Base-by-base conservation (phyloP, 2,329 filamentous ascomycete species). In the Neopestalotiopsis sp. region DNA sequence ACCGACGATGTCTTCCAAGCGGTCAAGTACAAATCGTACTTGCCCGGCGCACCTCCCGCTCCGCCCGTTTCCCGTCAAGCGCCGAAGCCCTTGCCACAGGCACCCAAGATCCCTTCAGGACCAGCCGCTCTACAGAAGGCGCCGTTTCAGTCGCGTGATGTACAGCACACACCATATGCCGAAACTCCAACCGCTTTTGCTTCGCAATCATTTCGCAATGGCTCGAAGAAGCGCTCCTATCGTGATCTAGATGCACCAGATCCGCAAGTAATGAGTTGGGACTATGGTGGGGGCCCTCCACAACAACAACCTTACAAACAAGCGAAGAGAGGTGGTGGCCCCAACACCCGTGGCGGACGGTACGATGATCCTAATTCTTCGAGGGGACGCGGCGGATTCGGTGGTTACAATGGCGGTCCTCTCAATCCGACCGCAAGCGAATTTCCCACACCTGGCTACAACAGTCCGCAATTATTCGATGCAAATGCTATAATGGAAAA, bases 1-100 rank as follows among this genome's bases (percentile, higher is more conserved):
- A 90, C 94, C 42, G 84, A 91, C 74, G 91, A 94, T 74, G 86
- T 95, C 24, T 91, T 95, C 75, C 80, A 87, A 65, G 88, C 89
- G 5, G 86, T 95, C 69, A 81, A 86, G 59, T 87, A 87, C 76
- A 91, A 88, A 75, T 85, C 86, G 5, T 92, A 90, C 76, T 76
- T 88, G 1, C 89, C 89, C 2, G 88, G 87, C 40, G 86, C 84
- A 53, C 79, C 79, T 56, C 83, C 83, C 61, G 81, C 84, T 24
- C 83, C 80, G 56, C 80, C 79, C 5, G 70, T 38, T 57, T 67
- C 59, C n/a, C 72, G 65, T 56, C 72, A 45, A 58, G 67, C 66
- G 58, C 68, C 69, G 30, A 28, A 30, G 14, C 34, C 40, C 10
- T 24, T 63, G 12, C 56, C 56, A 24, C 69, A 66, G 28, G 13